Base-by-base conservation (phyloP, 495 filamentous ascomycete species). In the Acidomyces sp. region DNA sequence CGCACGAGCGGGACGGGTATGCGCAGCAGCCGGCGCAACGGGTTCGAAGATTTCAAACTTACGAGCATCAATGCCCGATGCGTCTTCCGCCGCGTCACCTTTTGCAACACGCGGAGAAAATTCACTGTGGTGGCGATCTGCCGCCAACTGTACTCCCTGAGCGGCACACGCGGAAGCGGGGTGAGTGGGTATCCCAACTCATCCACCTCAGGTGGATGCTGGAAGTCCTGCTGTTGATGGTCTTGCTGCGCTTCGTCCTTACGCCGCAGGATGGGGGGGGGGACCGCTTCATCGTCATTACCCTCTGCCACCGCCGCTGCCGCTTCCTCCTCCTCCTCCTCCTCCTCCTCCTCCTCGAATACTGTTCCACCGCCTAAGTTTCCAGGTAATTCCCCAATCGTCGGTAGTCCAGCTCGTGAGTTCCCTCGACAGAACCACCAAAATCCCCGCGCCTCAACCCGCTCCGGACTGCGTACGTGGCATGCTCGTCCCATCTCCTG, bases 71-170 rank as follows among this genome's bases (percentile, higher is more conserved):
- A 69, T 55, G 92, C 92, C 34, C 90, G 81, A 59, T 97, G 90
- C 2, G 86, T 82, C 59, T 95, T 94, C 58, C 78, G 67, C 48
- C 93, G 90, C 57, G 85, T 93, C 42, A 96, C 81, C 60, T 97
- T 97, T 57, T 96, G 90, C 74, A 96, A 81, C 39, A 93, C 73
- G 48, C 92, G 85, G 13, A 97, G 71, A 62, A 85, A 82, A 61
- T 90, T 95, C 68, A 95, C 93, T 37, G 76, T 70, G 5, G 82
- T 78, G 68, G 87, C 92, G 70, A 96, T 92, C 63, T 88, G 87
- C 48, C 92, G 82, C 61, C 84, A 86, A 18, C 83, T 88, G 68
- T 82, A 96, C 49, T 76, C 75, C 6, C 82, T 94, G 46, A 95
- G 86, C 18, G 85, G 84, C 42, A 82, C 77, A 21, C 78, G 71